A percentile compares a stretch with the other conserved stretches of the same genome.
Evolutionary conservation across 2,329 filamentous ascomycete genomes (phyloP).

Genomic region (Gremmenia infestans): DNA sequence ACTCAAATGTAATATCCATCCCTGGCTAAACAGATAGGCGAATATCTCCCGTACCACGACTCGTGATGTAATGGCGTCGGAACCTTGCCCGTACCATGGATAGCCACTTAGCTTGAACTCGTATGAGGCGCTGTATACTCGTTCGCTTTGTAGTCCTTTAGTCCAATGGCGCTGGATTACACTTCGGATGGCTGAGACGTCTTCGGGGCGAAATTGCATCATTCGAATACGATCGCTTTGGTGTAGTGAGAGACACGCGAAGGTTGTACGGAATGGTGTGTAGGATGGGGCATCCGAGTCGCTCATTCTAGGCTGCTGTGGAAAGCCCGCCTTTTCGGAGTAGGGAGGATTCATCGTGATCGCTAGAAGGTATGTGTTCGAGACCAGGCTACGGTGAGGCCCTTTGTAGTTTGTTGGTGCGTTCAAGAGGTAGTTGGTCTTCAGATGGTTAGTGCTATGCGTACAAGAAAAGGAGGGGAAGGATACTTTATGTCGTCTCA

Average conservation of each 20-base stretch:
- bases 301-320: background rate
- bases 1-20: conserved; percentile 35
- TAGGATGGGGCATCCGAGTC: conserved; percentile 8
- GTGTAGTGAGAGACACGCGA: conserved; percentile 32
- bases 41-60: conserved; percentile 32
- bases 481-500: no score
- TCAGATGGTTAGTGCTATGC: no score
- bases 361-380: no score
- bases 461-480: no score
- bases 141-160: conserved; percentile 30
- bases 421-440: no score
- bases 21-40: conserved; percentile 30
- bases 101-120: conserved; percentile 36
- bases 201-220: conserved; percentile 31
- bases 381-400: no score
- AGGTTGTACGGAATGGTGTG: conserved; percentile 23
- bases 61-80: conserved; percentile 29
- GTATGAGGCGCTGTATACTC: conserved; percentile 30
- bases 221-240: conserved; percentile 32
- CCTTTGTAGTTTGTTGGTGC: no score
- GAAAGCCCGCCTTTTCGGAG: background rate
- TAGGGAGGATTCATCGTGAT: background rate
- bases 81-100: conserved; percentile 31
- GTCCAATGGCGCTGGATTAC: conserved; percentile 27
- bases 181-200: conserved; percentile 27